Conservation (phyloP, 2,329 filamentous ascomycete genomes). For the Trichoderma brevicompactum region DNA sequence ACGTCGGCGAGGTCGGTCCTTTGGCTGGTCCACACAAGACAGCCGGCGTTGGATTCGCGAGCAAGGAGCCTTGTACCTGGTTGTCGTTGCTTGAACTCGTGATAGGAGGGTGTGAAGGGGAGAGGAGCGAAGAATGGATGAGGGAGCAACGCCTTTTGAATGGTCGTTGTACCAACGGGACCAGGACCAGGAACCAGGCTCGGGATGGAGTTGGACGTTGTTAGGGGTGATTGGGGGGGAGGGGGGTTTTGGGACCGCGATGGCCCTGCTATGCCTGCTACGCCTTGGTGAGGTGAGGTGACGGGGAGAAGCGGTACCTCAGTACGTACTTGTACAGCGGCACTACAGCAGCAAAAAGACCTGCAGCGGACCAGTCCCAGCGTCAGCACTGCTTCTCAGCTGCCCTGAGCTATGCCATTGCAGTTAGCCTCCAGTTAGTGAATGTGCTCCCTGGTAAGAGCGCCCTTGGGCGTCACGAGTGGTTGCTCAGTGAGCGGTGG, state of each 20-base stretch:
- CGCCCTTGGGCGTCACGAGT: conserved; percentile 19
- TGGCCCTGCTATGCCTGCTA: conserved; percentile 12
- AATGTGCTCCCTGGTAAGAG: conserved; percentile 23
- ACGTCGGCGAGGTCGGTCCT: background rate
- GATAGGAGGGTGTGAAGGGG: conserved; percentile 40
- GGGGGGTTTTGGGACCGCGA: conserved; percentile 18
- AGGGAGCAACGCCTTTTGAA: conserved; percentile 50
- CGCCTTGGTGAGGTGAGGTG: background rate
- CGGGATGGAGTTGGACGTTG: conserved; percentile 41
- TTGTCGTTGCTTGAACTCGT: conserved; percentile 31
- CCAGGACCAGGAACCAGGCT: conserved; percentile 34
- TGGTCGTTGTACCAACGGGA: conserved; percentile 33
- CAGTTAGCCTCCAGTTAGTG: conserved; percentile 24
- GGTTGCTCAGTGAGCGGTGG: conserved; percentile 30
- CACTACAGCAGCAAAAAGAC: conserved; percentile 1
- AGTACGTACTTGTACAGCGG: background rate
- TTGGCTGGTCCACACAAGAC: conserved; percentile 29
- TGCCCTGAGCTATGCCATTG: conserved; percentile 25
- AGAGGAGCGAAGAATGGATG: conserved; percentile 39
- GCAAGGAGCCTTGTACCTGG: conserved; percentile 29
- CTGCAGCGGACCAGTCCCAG: conserved; percentile 22
- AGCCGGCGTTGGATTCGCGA: conserved; percentile 30
- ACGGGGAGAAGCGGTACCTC: background rate
- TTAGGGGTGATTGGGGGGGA: conserved; percentile 37
- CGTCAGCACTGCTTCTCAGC: conserved; percentile 29